Conservation (phyloP, 352 stramenopile genomes). For the Pythium phragmitis region DNA sequence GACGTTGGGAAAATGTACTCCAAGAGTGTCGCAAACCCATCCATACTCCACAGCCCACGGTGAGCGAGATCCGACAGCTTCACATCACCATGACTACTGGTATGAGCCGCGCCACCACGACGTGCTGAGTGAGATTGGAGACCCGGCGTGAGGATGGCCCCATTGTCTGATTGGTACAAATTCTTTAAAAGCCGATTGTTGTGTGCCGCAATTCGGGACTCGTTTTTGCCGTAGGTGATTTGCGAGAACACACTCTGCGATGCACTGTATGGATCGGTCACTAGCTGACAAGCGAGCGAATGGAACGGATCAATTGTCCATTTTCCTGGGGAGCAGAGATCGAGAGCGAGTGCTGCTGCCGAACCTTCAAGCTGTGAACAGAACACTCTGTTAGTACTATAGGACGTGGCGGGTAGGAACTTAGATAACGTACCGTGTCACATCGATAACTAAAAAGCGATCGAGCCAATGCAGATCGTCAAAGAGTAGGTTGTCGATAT, state of each 20-base stretch:
- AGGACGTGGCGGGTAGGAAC: too few relatives aligned
- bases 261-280: slow-evolving; percentile 1
- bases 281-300: neutral
- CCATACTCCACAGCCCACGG: slow-evolving; percentile 22
- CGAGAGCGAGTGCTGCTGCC: slow-evolving; percentile 2
- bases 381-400: neutral
- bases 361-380: slow-evolving; percentile 4
- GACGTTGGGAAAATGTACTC: slow-evolving; percentile 28
- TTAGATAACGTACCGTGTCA: slow-evolving; percentile 1
- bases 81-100: slow-evolving; percentile 13
- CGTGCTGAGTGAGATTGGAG: slow-evolving; percentile 16
- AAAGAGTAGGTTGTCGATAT: slow-evolving; percentile 4
- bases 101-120: slow-evolving; percentile 8
- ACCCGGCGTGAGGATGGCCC: neutral
- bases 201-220: slow-evolving; percentile 7
- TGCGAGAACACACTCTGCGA: slow-evolving; percentile 3
- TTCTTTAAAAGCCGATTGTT: neutral
- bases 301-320: slow-evolving; percentile 10
- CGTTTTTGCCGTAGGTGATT: slow-evolving; percentile 3
- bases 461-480: slow-evolving; percentile 3
- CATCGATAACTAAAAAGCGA: neutral
- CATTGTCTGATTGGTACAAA: neutral
- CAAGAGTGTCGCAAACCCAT: slow-evolving; percentile 22
- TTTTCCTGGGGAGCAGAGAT: slow-evolving; percentile 9
- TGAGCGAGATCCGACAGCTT: slow-evolving; percentile 26